Conservation (phyloP, 2,329 filamentous ascomycete genomes). For the Venturia pyrina region DNA sequence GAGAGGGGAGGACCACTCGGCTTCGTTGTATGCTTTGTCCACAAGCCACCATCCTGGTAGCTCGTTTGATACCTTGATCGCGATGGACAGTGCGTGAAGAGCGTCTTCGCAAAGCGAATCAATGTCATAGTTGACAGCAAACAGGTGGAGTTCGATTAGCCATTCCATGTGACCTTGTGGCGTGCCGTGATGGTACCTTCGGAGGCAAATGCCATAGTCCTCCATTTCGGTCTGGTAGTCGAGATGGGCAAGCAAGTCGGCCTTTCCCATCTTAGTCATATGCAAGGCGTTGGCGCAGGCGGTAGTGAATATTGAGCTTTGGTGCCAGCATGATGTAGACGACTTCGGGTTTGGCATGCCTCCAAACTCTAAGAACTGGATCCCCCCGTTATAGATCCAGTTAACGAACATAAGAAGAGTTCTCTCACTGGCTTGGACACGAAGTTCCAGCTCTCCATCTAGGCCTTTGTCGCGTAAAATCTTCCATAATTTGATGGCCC, state of each 20-base stretch:
- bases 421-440: background rate
- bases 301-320: background rate
- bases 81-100: background rate
- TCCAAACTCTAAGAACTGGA: background rate
- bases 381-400: background rate
- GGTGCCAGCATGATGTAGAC: background rate
- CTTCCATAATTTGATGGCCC: background rate
- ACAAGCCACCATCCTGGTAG: background rate
- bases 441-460: background rate
- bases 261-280: too few species aligned
- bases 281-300: background rate
- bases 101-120: background rate
- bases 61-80: background rate
- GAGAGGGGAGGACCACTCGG: too few species aligned
- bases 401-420: background rate
- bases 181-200: background rate
- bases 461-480: background rate
- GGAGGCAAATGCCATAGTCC: background rate
- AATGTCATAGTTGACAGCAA: background rate
- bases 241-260: too few species aligned
- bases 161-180: background rate
- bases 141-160: background rate
- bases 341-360: background rate
- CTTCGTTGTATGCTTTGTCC: background rate
- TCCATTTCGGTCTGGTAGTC: too few species aligned